Evolutionary conservation across 139 green algal species (phyloP).

Genomic region (Chlorella ohadii): DNA sequence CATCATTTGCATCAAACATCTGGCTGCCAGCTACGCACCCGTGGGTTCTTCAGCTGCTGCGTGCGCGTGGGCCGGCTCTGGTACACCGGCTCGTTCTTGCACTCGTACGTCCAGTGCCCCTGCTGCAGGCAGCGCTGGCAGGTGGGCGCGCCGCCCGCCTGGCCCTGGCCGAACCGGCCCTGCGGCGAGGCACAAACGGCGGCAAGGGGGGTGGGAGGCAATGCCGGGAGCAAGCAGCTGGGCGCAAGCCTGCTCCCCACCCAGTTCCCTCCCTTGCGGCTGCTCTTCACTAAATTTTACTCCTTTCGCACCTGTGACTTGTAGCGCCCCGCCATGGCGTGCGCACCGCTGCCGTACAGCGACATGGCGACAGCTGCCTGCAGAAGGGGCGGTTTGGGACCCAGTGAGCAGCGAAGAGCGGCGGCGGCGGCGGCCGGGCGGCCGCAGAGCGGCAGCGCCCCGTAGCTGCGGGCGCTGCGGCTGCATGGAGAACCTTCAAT

Average conservation of each 20-base stretch:
- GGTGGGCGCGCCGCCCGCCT: conserved; percentile 14
- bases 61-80: conserved; percentile 65
- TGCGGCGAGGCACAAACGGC: not conserved
- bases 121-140: conserved; percentile 62
- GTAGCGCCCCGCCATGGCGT: conserved; percentile 17
- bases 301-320: not conserved
- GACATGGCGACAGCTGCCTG: not conserved
- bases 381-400: not conserved
- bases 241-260: too few relatives aligned
- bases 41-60: conserved; percentile 77
- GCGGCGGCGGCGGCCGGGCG: not conserved
- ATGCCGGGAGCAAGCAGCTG: too few relatives aligned
- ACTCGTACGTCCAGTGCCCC: conserved; percentile 84
- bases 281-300: too few relatives aligned
- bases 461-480: too few relatives aligned
- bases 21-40: conserved; percentile 34
- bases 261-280: too few relatives aligned
- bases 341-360: conserved; percentile 2
- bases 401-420: not conserved
- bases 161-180: not conserved
- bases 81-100: conserved; percentile 74
- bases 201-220: too few relatives aligned
- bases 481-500: not conserved
- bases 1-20: too few relatives aligned
- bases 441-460: too few relatives aligned